A percentile compares a stretch with the other conserved stretches of the same genome.
Evolutionary conservation across 495 filamentous ascomycete genomes (phyloP).

Genomic region (Lasiosphaeriaceae sp.): DNA sequence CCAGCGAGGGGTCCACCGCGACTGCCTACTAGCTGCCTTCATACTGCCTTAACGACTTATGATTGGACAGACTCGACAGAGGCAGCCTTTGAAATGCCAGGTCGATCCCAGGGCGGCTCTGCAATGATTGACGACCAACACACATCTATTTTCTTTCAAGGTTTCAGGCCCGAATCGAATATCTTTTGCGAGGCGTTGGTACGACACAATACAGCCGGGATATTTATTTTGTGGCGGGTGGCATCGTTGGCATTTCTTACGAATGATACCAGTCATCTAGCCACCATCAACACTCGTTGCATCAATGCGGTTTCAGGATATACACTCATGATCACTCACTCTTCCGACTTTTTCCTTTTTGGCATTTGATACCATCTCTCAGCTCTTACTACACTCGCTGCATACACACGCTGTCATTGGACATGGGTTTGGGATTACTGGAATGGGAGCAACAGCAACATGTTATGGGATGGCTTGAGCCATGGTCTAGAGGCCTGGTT

Average conservation of each 20-base stretch:
- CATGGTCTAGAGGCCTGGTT: not conserved
- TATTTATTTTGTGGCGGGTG: conserved; percentile 8
- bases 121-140: not conserved
- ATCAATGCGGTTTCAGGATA: conserved; percentile 13
- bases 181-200: conserved; percentile 6
- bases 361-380: not conserved
- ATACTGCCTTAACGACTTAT: not conserved
- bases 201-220: conserved; percentile 1
- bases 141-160: not conserved
- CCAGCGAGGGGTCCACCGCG: conserved; percentile 67
- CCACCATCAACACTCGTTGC: conserved; percentile 23
- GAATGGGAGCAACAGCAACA: not conserved
- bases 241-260: conserved; percentile 14
- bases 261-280: conserved; percentile 19
- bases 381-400: conserved; percentile 7
- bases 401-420: conserved; percentile 1
- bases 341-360: not conserved
- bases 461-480: not conserved
- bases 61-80: too few species aligned
- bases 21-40: conserved; percentile 38
- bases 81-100: too few species aligned
- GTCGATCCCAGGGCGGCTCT: too few species aligned
- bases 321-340: conserved; percentile 3
- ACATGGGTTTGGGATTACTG: not conserved
- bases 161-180: not conserved